Base-by-base conservation (phyloP, 2,329 filamentous ascomycete species). In the Ceratocystiopsis minuta region DNA sequence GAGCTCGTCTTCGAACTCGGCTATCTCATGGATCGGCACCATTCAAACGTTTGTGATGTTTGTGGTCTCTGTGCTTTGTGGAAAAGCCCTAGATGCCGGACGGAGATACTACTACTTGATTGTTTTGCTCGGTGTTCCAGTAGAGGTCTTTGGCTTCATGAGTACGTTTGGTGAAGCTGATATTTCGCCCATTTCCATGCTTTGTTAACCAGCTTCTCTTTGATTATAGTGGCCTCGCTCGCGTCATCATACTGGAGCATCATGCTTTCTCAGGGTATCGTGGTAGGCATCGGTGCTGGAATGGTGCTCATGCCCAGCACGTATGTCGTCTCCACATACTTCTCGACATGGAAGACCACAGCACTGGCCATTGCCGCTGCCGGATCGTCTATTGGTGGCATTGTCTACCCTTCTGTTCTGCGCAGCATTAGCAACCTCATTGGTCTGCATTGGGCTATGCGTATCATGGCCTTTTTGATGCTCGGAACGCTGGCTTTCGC, bases 271-370 rank as follows among this genome's bases (percentile, higher is more conserved):
- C 73, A 78, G 48, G 73, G 70, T 0, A 46, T 78, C 1, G 72
- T 70, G 36, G 64, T 68, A 17, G 72, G 74, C 0, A 55, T 78
- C 2, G 73, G 73, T 1, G 60, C 62, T 51, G 65, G 72, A 2
- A 55, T 75, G 42, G 58, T 74, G 48, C 72, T 74, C 55, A 62
- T 65, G 38, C 65, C 73, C 18, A 66, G 63, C 16, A 50, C 72
- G 28, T 63, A 68, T 18, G 57, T 75, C 24, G 59, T 73, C 14
- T 62, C 70, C n/a, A 77, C 73, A 0, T 79, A 78, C 37, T 46
- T 46, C 16, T 41, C 44, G 16, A 41, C 44, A 10, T 42, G 44
- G 16, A 39, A 36, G 13, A 28, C 44, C 28, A 41, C 38, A 2
- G 44, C 44, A 13, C 38, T 38, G 13, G 44, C 42, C 31, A 16